Evolutionary conservation across 129 eudicot genomes (phyloP), one percentile per base, ranked within the genome.

Genomic region (Chrysanthemum makinoi): DNA sequence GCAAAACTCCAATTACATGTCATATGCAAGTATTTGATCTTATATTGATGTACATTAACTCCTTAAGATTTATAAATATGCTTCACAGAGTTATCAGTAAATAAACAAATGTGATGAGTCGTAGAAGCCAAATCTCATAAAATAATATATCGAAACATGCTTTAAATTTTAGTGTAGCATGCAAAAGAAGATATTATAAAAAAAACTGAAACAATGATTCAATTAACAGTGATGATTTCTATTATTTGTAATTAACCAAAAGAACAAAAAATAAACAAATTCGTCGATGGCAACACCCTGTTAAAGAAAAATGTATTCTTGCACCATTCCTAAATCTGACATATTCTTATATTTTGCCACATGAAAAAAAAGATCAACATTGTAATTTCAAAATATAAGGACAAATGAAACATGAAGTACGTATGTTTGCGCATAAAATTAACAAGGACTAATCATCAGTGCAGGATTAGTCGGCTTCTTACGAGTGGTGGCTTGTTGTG

Each of bases 401-500:
- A 55, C 26, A 55, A 17, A 72, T 77, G 86, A 81, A 87, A 90
- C 87, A 94, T 86, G 93, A 81, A 85, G 90, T 84, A 92, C 84
- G 96, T 51, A 39, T n/a, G 6, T 81, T 68, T 79, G 80, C 85
- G 83, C 83, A 88, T 81, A 82, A 84, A 82, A 83, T 77, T 77
- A 51, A 50, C 62, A 87, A 65, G 66, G 76, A 83, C 84, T 55
- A 72, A 75, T 53, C 69, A 57, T 69, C 61, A 43, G 57, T 66
- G 50, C 16, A 1, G 51, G n/a, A 35, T 53, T 73, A 39, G 10
- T 39, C 10, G 2, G 46, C 46, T 75, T 47, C 58, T 70, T 75
- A 87, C 2, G 97, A 87, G 70, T 81, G 82, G 77, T 81, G 91
- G 69, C 88, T 87, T 10, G 62, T 75, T 6, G 83, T 80, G 51